A percentile compares a stretch with the other conserved stretches of the same genome.
These are phyloP conservation scores for Taiozyma sp. DNA, from an alignment of 1,139 yeast species.

Conservation along the genomic window DNA sequence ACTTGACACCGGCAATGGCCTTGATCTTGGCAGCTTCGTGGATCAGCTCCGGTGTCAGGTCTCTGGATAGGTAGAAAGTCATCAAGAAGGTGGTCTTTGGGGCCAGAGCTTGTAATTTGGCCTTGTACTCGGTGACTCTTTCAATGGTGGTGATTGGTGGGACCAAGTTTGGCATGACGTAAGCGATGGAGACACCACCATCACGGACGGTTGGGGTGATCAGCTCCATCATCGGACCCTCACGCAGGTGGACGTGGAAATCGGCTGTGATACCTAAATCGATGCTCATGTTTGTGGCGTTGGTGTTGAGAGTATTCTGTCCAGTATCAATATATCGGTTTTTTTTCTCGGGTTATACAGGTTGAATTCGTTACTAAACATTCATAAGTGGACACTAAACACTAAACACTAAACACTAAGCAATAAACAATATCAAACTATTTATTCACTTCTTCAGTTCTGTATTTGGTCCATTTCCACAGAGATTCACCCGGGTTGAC, in stretches of 20 bases:
- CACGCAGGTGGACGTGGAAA: constrained; percentile 94
- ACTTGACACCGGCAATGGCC: constrained; percentile 79
- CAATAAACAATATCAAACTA: too few species aligned
- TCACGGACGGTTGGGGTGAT: constrained; percentile 85
- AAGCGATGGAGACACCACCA: constrained; percentile 90
- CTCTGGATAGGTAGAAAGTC: constrained; percentile 79
- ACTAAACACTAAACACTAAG: too few species aligned
- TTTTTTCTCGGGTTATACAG: too few species aligned
- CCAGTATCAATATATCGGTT: too few species aligned
- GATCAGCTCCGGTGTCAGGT: constrained; percentile 79
- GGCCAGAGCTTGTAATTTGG: constrained; percentile 55
- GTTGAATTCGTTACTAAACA: not conserved
- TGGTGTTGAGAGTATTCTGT: too few species aligned
- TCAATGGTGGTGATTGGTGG: constrained; percentile 89
- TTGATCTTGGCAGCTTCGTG: constrained; percentile 69
- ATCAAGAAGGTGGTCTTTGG: constrained; percentile 85
- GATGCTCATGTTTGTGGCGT: constrained; percentile 5
- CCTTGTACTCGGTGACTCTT: constrained; percentile 65
- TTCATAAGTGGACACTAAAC: not conserved
- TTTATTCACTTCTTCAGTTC: not conserved
- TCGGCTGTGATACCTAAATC: constrained; percentile 85
- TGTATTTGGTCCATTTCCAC: constrained; percentile 44
- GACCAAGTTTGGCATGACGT: constrained; percentile 91
- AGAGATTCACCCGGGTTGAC: constrained; percentile 48
- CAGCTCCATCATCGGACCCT: constrained; percentile 86